phyloP scores from a whole-genome alignment of 495 filamentous ascomycete genomes.

The Penicillium paradoxum region DNA sequence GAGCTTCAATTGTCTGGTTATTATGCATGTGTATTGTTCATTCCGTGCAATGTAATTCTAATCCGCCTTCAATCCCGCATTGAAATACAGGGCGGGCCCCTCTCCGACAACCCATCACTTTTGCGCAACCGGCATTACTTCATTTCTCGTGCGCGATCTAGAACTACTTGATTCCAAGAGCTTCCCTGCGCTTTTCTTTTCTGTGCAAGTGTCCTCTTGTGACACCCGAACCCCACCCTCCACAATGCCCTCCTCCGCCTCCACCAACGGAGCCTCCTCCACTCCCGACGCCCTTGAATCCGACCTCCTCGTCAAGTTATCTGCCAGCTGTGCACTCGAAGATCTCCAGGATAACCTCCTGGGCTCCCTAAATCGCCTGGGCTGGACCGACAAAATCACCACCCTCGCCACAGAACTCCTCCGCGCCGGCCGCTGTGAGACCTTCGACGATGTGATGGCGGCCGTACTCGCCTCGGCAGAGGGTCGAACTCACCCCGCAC shows the following conservation, averaged over 20 bases:
- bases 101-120: not conserved
- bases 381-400: slow-evolving; percentile 43
- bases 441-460: slow-evolving; percentile 45
- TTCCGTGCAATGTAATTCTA: slow-evolving; percentile 10
- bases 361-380: slow-evolving; percentile 37
- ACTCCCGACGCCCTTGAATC: slow-evolving; percentile 40
- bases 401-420: slow-evolving; percentile 39
- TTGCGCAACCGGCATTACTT: not conserved
- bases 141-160: not conserved
- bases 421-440: slow-evolving; percentile 43
- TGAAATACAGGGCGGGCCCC: slow-evolving; percentile 7
- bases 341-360: slow-evolving; percentile 42
- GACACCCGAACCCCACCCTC: not conserved
- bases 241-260: slow-evolving; percentile 27
- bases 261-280: slow-evolving; percentile 16
- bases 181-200: not conserved
- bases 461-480: slow-evolving; percentile 41
- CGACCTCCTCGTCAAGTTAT: slow-evolving; percentile 40
- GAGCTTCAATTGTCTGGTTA: not conserved
- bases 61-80: slow-evolving; percentile 3
- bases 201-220: not conserved
- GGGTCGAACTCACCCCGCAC: slow-evolving; percentile 30
- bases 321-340: slow-evolving; percentile 39
- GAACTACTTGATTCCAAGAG: not conserved
- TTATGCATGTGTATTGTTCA: not conserved